phyloP scores from a whole-genome alignment of 352 stramenopile genomes.

The Phytopythium cucurbitacearum region DNA sequence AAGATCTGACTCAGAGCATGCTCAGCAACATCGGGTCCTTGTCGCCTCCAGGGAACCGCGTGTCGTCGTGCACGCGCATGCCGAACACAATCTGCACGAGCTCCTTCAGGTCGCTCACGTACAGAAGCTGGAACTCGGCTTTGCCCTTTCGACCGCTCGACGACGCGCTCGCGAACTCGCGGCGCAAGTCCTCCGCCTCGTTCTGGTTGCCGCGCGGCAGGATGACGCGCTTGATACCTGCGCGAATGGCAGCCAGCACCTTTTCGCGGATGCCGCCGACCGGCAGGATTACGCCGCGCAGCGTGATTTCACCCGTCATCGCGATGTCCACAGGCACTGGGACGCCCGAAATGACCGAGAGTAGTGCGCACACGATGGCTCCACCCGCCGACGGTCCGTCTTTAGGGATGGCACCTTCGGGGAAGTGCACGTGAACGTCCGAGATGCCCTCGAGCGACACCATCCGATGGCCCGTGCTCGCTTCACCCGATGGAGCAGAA shows the following conservation, averaged over 20 bases:
- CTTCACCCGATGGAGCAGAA: constrained; percentile 7
- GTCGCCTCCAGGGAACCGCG: constrained; percentile 11
- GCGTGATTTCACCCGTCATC: constrained; percentile 88
- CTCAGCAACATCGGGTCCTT: constrained; percentile 31
- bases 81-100: constrained; percentile 66
- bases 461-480: constrained; percentile 11
- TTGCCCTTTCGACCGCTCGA: constrained; percentile 10
- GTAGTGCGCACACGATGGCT: constrained; percentile 81
- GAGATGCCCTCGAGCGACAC: constrained; percentile 53
- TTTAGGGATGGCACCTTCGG: constrained; percentile 87
- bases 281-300: constrained; percentile 85
- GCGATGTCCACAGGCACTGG: constrained; percentile 74
- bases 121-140: constrained; percentile 43
- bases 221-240: constrained; percentile 80
- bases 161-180: constrained; percentile 43
- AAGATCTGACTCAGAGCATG: constrained; percentile 27
- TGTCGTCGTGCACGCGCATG: constrained; percentile 48
- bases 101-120: constrained; percentile 64
- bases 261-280: constrained; percentile 91
- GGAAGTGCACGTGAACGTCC: constrained; percentile 87
- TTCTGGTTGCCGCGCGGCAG: constrained; percentile 68
- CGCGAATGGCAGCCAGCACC: constrained; percentile 80
- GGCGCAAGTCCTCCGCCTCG: constrained; percentile 65
- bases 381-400: constrained; percentile 86
- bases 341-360: constrained; percentile 67